Evolutionary conservation across 257 asterid genomes (phyloP), one percentile per base, ranked within the genome.

Genomic region (Eustoma russellianum): DNA sequence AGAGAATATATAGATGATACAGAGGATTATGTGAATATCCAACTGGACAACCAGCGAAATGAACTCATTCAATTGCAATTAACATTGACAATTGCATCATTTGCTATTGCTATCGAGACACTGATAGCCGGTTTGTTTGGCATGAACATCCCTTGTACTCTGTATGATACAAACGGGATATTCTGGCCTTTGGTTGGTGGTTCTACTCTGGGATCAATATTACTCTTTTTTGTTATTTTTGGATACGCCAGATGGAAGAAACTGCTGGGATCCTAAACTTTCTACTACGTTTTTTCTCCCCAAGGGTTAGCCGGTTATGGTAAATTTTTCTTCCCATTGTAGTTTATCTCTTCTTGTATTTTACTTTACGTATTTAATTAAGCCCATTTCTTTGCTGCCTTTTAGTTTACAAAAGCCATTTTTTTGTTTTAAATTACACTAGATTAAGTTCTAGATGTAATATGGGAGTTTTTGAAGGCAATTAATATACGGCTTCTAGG

Each of bases 1-100:
- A 89, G 95, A 13, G 95, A 89, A 64, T 89, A 89, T 62, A 81
- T 85, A 13, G 95, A 89, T 52, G 97, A 89, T 70, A 89, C 95
- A 2, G 95, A 89, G 72, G 97, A 89, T 49, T 85, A 89, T 7
- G 93, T 89, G 48, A 89, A 89, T 59, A 89, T 89, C 78, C 95
- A 89, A 58, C 93, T 89, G n/a, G 97, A 83, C 80, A 89, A 78
- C 56, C 97, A 85, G 65, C 66, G 97, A 70, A 89, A 89, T 46
- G 94, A 89, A 61, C 88, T 89, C 35, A 89, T 89, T 65, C 97
- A 89, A 69, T 85, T 85, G 56, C 94, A 89, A 72, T 59, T 89
- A 74, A 83, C 81, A 24, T 41, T 85, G 73, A 85, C 97, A 19
- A 89, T 83, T 11, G 94, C 86, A 17, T 66, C 95, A 3, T 85